These are phyloP conservation scores for Plasmodium knowlesi DNA, from an alignment of 169 alveolate species.

Conservation along the genomic window DNA sequence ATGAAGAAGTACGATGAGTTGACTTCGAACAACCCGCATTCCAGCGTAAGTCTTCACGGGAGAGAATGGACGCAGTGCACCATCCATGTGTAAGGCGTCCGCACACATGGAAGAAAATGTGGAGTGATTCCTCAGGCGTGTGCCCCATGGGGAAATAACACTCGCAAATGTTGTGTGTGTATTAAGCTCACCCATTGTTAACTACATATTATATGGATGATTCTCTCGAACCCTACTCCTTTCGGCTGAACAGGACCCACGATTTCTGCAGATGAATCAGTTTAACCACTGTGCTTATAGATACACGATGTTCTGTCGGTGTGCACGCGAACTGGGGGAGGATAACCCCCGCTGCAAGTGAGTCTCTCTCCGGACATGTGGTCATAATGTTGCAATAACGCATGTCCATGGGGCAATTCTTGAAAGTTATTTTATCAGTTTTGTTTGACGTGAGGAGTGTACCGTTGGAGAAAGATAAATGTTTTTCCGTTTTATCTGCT, in stretches of 20 bases:
- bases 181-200: neutral
- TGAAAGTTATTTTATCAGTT: neutral
- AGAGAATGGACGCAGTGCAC: neutral
- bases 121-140: neutral
- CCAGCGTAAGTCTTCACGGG: slow-evolving; percentile 76
- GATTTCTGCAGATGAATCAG: slow-evolving; percentile 79
- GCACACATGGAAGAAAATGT: neutral
- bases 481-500: no score
- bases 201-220: neutral
- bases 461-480: neutral
- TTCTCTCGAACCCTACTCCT: neutral
- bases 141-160: neutral
- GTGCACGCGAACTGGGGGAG: slow-evolving; percentile 84
- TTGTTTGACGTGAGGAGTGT: neutral
- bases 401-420: neutral
- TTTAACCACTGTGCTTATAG: slow-evolving; percentile 80
- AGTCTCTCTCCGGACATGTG: neutral
- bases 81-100: neutral
- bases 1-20: slow-evolving; percentile 79
- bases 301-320: slow-evolving; percentile 82
- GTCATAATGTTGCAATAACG: neutral
- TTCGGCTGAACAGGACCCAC: slow-evolving; percentile 78
- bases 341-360: slow-evolving; percentile 87
- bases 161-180: neutral
- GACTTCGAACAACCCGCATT: slow-evolving; percentile 83